phyloP scores from a whole-genome alignment of 2,329 filamentous ascomycete genomes.

The Beauveria sp. region DNA sequence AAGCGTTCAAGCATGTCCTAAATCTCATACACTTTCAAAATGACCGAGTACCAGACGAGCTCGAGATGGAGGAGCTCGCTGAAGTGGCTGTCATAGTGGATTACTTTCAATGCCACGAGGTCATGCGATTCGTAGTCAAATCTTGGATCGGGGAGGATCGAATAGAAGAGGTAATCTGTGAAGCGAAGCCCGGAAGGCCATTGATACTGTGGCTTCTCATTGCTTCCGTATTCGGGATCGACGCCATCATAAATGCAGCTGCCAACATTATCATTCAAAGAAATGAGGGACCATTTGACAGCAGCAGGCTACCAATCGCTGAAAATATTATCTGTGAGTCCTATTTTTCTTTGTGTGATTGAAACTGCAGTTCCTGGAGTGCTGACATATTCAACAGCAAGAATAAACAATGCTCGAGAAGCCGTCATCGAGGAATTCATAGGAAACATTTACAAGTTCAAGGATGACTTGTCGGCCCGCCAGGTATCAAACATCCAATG shows the following conservation, averaged over 20 bases:
- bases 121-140: neutral
- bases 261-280: neutral
- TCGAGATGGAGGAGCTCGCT: slow-evolving; percentile 14
- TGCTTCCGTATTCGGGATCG: neutral
- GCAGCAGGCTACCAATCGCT: neutral
- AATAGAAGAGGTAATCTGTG: neutral
- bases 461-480: neutral
- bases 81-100: slow-evolving; percentile 2
- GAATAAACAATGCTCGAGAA: neutral
- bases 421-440: too few species aligned
- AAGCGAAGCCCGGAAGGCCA: neutral
- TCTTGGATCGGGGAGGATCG: neutral
- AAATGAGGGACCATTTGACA: neutral
- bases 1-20: neutral
- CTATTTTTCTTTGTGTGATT: neutral
- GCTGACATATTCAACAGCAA: neutral
- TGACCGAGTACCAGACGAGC: neutral
- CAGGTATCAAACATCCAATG: too few species aligned
- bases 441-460: neutral
- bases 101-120: slow-evolving; percentile 12
- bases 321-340: neutral
- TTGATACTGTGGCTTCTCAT: neutral
- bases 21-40: neutral
- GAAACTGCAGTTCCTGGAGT: neutral
- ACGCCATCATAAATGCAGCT: neutral